Evolutionary conservation across 768 basidiomycete genomes (phyloP), one percentile per base, ranked within the genome.

Genomic region (Suillus tomentosus): DNA sequence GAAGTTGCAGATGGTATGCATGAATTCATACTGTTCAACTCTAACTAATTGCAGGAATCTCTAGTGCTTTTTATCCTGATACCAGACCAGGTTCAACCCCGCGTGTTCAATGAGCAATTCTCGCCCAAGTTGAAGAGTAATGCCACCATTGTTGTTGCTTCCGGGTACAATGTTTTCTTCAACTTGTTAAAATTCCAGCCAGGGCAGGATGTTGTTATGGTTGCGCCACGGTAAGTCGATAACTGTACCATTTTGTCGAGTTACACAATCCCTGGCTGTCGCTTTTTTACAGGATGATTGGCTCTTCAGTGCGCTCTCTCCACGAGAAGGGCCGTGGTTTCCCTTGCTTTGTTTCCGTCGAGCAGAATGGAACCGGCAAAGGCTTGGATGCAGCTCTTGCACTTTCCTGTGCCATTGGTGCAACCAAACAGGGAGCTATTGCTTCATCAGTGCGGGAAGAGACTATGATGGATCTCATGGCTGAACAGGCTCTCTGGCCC

Each of bases 401-500:
- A 6, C 73, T 88, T 56, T 84, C 85, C 13, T 79, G 80, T 7
- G 85, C 73, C 13, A 87, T 87, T 60, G 87, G 87, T 17, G 87
- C 86, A 1, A 87, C 87, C 5, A 85, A 83, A 70, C 81, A 85
- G 15, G 87, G 86, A 3, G 86, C 87, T 9, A 87, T 87, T 63
- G 82, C 84, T 27, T 87, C 86, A 2, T 86, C 85, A 37, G 87
- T 81, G 19, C 74, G 81, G 19, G 87, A 88, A 70, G 87, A 88
- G 72, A 87, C 87, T 10, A 81, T 80, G 0, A 87, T 88, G 85
- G 87, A 87, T 69, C 77, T 87, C 27, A 82, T 87, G 66, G 86
- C 86, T 76, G 86, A 87, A 70, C 86, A 87, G 74, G 86, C 84
- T 10, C 74, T 87, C 62, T 88, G 87, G 87, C 87, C 87, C 1